Base-by-base conservation (phyloP, 164 flowering plant species). In the Stephania yunnanensis region DNA sequence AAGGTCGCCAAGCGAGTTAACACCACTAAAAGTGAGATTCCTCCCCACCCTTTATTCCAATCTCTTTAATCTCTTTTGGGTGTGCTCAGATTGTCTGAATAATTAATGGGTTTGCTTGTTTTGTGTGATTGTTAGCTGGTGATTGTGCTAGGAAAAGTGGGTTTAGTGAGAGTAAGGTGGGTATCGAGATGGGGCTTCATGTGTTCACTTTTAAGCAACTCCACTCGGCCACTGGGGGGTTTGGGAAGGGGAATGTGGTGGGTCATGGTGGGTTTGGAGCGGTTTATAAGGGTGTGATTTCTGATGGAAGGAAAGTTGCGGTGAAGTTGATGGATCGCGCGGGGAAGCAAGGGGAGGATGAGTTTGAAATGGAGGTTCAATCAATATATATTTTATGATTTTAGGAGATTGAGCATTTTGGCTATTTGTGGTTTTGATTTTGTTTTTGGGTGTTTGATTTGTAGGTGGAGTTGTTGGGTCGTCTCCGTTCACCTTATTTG, bases 321-420 rank as follows among this genome's bases (percentile, higher is more conserved):
- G 87, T 95, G 72, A 95, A 95, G 82, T 81, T 93, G 74, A 91
- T 95, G 98, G 97, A 93, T 82, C 86, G 79, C 22, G 90, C 86
- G 1, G 98, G 98, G 53, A 88, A 90, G 80, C 98, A 95, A 69
- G 99, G 98, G 45, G 98, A 90, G 77, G 98, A 95, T 71, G 99
- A 95, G 79, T 95, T 95, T 75, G 85, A 84, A 82, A 88, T 90
- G 83, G 99, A 95, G 98, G 98, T 92, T 61, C 50, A 79, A 45
- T 77, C 9, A 46, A 5, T 45, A 13, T 50, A 11, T 4, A 52
- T 72, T 67, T n/a, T 20, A 15, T 9, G 3, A 6, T 22, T 46
- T 68, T 69, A 12, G 8, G 30, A 36, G 42, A 2, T 36, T 36
- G 3, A 36, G 3, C 10, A 55, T 13, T 7, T 22, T 69, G 42